Evolutionary conservation across 208 protist genomes (phyloP), one percentile per base, ranked within the genome.

Genomic region (Trypanosoma rangeli): DNA sequence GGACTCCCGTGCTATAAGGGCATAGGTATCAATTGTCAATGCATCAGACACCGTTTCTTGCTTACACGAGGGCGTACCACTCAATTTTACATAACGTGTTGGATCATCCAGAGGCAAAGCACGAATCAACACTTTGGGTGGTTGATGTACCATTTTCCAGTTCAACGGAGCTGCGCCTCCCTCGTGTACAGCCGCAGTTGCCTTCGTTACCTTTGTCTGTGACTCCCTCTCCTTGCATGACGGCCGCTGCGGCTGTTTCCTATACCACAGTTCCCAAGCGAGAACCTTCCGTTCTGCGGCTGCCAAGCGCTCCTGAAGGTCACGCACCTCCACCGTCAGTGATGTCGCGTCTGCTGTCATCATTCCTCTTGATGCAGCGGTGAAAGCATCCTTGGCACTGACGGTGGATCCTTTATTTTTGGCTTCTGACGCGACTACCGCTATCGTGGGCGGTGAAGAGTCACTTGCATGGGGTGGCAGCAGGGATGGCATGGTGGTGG

Each of bases 231-330:
- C n/a, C 26, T 54, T 7, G 13, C 24, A 26, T 20, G 46, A 24
- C 33, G 20, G 7, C 13, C 28, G 37, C 31, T 63, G 35, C n/a
- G 9, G 0, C 22, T 59, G 31, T 16, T 67, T 31, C 35, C 12
- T 22, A 49, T 84, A 90, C 85, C 85, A 90, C 28, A 63, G 68
- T 62, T 90, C 85, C 85, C 85, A 90, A 29, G 85, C 85, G 35
- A 77, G 59, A 64, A 90, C 48, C 52, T 90, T 90, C 2, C 65
- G 68, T 29, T 79, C 72, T 5, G 79, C 74, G 24, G 46, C 50
- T 46, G 49, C 64, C 50, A 90, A 72, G 35, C 81, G 69, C 39
- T 59, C 46, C 26, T 74, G 56, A 39, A 90, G 61, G n/a, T 62
- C 26, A 42, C 26, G 35, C 29, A 54, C n/a, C 49, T 73, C 59